These are phyloP conservation scores for Lactarius quietus DNA, from an alignment of 768 basidiomycete genomes.

Conservation along the genomic window DNA sequence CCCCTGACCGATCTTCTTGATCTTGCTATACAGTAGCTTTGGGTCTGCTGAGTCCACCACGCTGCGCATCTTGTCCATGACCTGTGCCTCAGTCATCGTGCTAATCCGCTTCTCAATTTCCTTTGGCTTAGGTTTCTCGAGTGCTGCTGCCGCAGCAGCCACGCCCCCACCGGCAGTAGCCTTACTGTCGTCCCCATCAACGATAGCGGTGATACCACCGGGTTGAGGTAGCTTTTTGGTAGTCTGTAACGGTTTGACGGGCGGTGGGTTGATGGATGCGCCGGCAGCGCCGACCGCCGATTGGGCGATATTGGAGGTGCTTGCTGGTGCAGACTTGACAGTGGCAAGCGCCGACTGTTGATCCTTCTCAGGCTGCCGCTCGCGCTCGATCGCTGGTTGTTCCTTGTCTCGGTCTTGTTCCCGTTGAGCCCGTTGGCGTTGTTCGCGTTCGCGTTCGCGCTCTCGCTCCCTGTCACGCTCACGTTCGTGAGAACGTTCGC, in stretches of 20 bases:
- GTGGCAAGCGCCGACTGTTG: conserved; percentile 38
- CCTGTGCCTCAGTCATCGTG: conserved; percentile 95
- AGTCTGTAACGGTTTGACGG: conserved; percentile 69
- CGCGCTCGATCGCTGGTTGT: conserved; percentile 32
- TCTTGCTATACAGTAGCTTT: conserved; percentile 87
- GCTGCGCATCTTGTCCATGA: conserved; percentile 93
- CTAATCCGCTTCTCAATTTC: conserved; percentile 82
- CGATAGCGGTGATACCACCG: conserved; percentile 49
- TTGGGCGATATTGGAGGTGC: conserved; percentile 41
- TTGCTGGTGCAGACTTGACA: conserved; percentile 44
- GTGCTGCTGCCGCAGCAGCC: conserved; percentile 67
- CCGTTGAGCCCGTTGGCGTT: conserved; percentile 29
- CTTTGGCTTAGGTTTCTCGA: conserved; percentile 58
- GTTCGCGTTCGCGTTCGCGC: conserved; percentile 25
- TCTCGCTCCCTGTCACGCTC: conserved; percentile 29
- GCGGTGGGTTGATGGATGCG: conserved; percentile 50
- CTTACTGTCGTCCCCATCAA: conserved; percentile 46
- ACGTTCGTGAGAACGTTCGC: conserved; percentile 34
- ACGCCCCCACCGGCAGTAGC: conserved; percentile 40
- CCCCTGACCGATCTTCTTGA: conserved; percentile 99
- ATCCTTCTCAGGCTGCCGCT: conserved; percentile 29
- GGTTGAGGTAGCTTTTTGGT: conserved; percentile 53
- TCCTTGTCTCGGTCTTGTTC: conserved; percentile 34
- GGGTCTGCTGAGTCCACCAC: conserved; percentile 89
- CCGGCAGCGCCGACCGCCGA: conserved; percentile 48